Conservation (phyloP, 139 green algal genomes). For the Eudorina sp. region DNA sequence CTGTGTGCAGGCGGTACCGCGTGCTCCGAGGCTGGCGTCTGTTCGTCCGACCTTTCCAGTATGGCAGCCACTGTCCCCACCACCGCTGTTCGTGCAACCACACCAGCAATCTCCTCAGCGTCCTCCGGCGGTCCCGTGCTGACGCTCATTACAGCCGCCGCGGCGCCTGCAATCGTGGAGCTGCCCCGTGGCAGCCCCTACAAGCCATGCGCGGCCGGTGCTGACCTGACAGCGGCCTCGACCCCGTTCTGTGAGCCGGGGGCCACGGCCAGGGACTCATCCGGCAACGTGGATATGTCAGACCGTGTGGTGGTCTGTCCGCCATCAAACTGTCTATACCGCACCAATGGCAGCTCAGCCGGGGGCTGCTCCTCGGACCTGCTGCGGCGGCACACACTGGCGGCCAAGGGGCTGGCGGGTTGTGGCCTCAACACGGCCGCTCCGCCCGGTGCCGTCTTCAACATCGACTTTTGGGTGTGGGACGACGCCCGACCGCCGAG, state of each 20-base stretch:
- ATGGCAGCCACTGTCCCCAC: too few species aligned
- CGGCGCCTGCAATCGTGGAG: not conserved
- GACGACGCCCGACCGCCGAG: constrained; percentile 50
- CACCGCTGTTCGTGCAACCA: not conserved
- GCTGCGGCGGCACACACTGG: constrained; percentile 53
- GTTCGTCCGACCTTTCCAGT: not conserved
- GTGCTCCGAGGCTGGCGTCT: constrained; percentile 21
- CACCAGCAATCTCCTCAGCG: not conserved
- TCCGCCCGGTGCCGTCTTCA: constrained; percentile 56
- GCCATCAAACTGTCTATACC: constrained; percentile 44
- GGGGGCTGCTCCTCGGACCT: constrained; percentile 48
- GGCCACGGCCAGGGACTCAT: constrained; percentile 38
- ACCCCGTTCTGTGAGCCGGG: constrained; percentile 59
- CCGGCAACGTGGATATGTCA: constrained; percentile 50
- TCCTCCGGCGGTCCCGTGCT: not conserved
- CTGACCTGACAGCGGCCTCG: not conserved
- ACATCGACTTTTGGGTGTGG: constrained; percentile 68
- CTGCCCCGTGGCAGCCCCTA: constrained; percentile 37
- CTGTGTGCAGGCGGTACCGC: constrained; percentile 53
- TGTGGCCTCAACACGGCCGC: constrained; percentile 59
- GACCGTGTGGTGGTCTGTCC: constrained; percentile 64
- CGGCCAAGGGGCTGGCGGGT: constrained; percentile 57
- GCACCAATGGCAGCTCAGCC: too few species aligned
- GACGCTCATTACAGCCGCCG: not conserved
- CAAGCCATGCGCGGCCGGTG: constrained; percentile 2